A percentile compares a stretch with the other conserved stretches of the same genome.
These are phyloP conservation scores for Shiraia sp. DNA, from an alignment of 2,329 filamentous ascomycete species.

Conservation along the genomic window DNA sequence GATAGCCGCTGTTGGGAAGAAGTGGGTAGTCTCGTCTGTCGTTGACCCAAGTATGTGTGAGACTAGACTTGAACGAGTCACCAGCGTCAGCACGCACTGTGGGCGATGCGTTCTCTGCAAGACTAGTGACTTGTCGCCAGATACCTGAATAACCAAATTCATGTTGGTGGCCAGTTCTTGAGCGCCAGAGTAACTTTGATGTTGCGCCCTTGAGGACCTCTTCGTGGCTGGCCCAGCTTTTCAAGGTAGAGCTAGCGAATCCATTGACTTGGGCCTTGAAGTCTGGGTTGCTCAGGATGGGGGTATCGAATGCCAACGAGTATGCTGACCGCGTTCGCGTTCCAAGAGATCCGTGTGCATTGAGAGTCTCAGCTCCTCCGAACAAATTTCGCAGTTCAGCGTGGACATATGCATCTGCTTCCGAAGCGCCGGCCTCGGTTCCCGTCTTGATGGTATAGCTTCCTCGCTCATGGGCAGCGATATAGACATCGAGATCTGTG, in stretches of 20 bases:
- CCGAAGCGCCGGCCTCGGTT: conserved; percentile 89
- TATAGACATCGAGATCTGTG: conserved; percentile 79
- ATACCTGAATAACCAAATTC: conserved; percentile 78
- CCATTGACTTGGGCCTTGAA: conserved; percentile 77
- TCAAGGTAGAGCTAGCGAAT: conserved; percentile 80
- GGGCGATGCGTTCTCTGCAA: conserved; percentile 75
- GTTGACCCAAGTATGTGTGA: conserved; percentile 78
- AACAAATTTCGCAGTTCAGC: conserved; percentile 88
- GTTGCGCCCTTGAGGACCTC: conserved; percentile 80
- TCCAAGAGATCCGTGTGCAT: conserved; percentile 83
- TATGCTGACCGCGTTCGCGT: conserved; percentile 92
- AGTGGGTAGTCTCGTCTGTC: conserved; percentile 85
- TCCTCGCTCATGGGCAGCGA: conserved; percentile 78
- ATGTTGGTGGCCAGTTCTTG: conserved; percentile 67
- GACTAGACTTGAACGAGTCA: conserved; percentile 84
- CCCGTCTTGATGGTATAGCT: conserved; percentile 89
- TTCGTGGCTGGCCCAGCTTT: conserved; percentile 92
- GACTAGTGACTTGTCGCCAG: conserved; percentile 86
- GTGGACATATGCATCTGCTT: conserved; percentile 91
- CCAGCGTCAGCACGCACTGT: conserved; percentile 84
- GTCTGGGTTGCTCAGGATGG: conserved; percentile 82
- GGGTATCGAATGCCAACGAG: conserved; percentile 81
- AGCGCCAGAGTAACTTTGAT: conserved; percentile 76
- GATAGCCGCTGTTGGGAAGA: conserved; percentile 79
- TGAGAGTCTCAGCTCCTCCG: conserved; percentile 88